phyloP scores from a whole-genome alignment of 306 rosid species.

The Malus sylvestris region DNA sequence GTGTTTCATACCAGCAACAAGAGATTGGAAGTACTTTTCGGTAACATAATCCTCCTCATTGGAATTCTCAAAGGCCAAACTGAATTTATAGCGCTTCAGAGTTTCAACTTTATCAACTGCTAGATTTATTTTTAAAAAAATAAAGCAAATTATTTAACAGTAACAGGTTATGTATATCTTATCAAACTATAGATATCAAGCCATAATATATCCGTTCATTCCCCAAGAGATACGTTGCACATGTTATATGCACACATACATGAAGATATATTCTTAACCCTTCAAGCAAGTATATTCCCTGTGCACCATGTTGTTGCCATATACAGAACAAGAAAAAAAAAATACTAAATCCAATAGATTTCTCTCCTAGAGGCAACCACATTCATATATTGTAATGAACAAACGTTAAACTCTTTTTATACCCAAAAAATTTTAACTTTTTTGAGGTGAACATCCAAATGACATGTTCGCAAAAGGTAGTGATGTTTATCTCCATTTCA shows the following conservation, averaged over 20 bases:
- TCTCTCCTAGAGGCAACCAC: background rate
- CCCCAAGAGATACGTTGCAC: background rate
- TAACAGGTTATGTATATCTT: background rate
- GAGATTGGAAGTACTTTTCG: constrained; percentile 94
- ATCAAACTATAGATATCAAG: background rate
- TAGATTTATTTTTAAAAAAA: background rate
- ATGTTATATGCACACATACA: background rate
- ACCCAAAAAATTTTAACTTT: background rate
- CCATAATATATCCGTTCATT: background rate
- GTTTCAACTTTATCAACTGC: constrained; percentile 85
- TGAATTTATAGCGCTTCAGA: constrained; percentile 80
- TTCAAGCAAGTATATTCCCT: background rate
- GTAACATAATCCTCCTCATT: constrained; percentile 99
- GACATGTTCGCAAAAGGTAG: too few species aligned
- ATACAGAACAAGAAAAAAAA: background rate
- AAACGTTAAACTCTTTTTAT: background rate
- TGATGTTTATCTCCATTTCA: too few species aligned
- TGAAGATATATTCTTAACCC: background rate
- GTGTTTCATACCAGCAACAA: constrained; percentile 85
- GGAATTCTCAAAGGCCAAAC: constrained; percentile 97
- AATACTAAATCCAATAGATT: background rate
- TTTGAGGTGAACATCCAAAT: background rate
- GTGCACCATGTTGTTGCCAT: background rate
- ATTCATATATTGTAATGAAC: background rate
- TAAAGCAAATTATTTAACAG: background rate